Base-by-base conservation (phyloP, 176 grass and related monocot species). In the Avena sativa region DNA sequence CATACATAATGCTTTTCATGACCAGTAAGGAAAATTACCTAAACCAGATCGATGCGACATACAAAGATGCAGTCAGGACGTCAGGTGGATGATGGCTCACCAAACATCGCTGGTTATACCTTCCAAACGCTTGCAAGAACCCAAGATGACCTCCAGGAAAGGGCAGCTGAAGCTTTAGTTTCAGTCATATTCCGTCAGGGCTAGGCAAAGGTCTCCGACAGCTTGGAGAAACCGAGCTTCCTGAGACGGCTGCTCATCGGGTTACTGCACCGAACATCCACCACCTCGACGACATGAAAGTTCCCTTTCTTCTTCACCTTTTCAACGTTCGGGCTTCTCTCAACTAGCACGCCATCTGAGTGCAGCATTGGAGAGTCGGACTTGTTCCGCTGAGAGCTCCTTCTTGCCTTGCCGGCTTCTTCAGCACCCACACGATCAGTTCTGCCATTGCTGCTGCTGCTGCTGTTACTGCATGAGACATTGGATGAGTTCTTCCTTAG, bases 191-290 rank as follows among this genome's bases (percentile, higher is more conserved):
- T 81, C 75, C 78, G 48, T 53, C 19, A 26, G 44, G 32, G 49
- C 91, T 94, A 99, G 11, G 97, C 92, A 83, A 94, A 91, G n/a
- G 97, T 91, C 77, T 97, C 91, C 1, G 94, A 96, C 71, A 99
- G 86, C 92, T 97, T 99, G 71, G 94, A 93, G 92, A 99, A 99
- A 9, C 97, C 94, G 7, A 99, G 97, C 92, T 96, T 99, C 86
- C 87, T 93, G 23, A 99, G 90, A 12, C 94, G 85, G 78, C 85
- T 94, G 86, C 92, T 99, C 97, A 99, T 99, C 0, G 91, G 97
- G 61, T 94, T 94, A 12, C 86, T 68, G 80, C 97, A 99, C 74
- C 88, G 94, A 69, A 99, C 64, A 62, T 99, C 87, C n/a, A 99
- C 97, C 28, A 99, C 94, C 85, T 99, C 87, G 8, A 96, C 94